phyloP scores from a whole-genome alignment of 2,329 filamentous ascomycete genomes.

The Alternaria dauci region DNA sequence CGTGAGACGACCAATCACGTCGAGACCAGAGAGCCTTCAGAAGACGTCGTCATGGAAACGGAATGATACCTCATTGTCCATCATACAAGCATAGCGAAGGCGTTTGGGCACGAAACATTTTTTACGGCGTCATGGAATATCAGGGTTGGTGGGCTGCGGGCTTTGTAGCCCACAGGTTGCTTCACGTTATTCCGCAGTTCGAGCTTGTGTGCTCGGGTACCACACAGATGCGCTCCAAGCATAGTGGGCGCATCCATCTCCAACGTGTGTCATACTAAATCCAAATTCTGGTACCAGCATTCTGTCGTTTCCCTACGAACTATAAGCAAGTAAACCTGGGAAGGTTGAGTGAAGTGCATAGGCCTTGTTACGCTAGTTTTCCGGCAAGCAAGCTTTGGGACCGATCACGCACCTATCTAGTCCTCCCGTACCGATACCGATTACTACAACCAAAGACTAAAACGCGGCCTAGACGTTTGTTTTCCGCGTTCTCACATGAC shows the following conservation, averaged over 20 bases:
- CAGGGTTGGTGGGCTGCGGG: not conserved
- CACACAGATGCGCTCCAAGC: not conserved
- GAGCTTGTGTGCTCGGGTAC: not conserved
- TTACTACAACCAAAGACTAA: slow-evolving; percentile 20
- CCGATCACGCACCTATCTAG: not conserved
- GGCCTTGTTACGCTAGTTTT: not conserved
- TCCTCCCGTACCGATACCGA: slow-evolving; percentile 7
- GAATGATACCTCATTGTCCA: slow-evolving; percentile 25
- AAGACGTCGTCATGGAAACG: slow-evolving; percentile 39
- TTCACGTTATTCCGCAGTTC: not conserved
- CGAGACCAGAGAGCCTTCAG: slow-evolving; percentile 29
- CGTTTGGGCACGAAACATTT: slow-evolving; percentile 34
- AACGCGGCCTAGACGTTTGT: slow-evolving; percentile 12
- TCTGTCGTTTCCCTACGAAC: not conserved
- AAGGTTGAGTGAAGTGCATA: not conserved
- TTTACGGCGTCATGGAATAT: slow-evolving; percentile 17
- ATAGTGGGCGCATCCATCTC: not conserved
- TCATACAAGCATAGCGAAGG: slow-evolving; percentile 47
- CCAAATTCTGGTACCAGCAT: not conserved
- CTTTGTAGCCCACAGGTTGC: not conserved
- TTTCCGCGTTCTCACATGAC: slow-evolving; percentile 23
- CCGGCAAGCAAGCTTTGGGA: not conserved
- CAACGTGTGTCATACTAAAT: not conserved
- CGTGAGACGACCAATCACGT: slow-evolving; percentile 26
- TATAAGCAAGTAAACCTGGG: not conserved